Evolutionary conservation across 2,329 filamentous ascomycete species (phyloP).

Genomic region (Lachnellula hyalina): DNA sequence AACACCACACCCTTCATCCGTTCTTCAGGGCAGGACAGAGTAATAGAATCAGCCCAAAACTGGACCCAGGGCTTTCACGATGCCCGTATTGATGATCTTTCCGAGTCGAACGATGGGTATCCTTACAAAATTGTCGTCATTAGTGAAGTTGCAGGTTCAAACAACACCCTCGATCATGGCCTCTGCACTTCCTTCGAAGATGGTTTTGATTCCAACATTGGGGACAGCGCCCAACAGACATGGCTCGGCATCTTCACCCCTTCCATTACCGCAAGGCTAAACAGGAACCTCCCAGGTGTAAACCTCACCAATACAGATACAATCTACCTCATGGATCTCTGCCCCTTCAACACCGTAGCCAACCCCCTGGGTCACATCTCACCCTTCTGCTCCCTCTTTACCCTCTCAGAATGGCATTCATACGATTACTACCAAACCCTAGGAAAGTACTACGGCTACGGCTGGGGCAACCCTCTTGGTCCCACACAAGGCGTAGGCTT

Average conservation of each 20-base stretch:
- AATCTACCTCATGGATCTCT: slow-evolving; percentile 79
- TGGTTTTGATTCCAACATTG: slow-evolving; percentile 45
- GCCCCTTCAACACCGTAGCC: slow-evolving; percentile 77
- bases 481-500: slow-evolving; percentile 84
- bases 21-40: slow-evolving; percentile 63
- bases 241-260: slow-evolving; percentile 63
- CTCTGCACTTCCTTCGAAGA: slow-evolving; percentile 67
- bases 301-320: slow-evolving; percentile 59
- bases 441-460: slow-evolving; percentile 80
- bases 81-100: slow-evolving; percentile 36
- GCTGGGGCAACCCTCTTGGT: slow-evolving; percentile 70
- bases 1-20: slow-evolving; percentile 63
- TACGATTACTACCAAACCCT: slow-evolving; percentile 80
- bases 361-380: slow-evolving; percentile 52
- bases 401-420: slow-evolving; percentile 62
- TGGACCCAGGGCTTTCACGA: slow-evolving; percentile 70
- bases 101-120: slow-evolving; percentile 38
- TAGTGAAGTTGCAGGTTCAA: slow-evolving; percentile 58
- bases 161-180: slow-evolving; percentile 78
- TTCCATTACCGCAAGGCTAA: slow-evolving; percentile 63
- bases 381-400: slow-evolving; percentile 73
- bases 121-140: slow-evolving; percentile 59
- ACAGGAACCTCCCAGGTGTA: slow-evolving; percentile 61
- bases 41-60: slow-evolving; percentile 67
- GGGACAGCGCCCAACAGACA: slow-evolving; percentile 43